Evolutionary conservation across 805 yeast genomes (phyloP).

Genomic region (Jamesozyma lodderae): DNA sequence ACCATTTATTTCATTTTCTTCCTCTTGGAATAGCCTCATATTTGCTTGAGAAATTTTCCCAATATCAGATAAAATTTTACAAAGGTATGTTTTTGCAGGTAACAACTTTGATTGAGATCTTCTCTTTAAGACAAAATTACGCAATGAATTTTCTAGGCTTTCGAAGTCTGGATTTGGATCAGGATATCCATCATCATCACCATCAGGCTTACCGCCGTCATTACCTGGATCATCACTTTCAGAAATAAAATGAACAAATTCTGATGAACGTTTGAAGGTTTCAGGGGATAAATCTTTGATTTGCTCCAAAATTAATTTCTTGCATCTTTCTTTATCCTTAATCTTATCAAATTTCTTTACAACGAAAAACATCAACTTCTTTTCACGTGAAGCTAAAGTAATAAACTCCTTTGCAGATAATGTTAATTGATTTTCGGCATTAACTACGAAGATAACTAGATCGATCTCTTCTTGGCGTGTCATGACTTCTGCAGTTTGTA

Average conservation of each 20-base stretch:
- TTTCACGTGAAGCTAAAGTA: conserved; percentile 81
- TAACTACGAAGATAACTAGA: conserved; percentile 89
- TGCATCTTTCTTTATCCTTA: conserved; percentile 71
- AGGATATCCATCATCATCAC: conserved; percentile 24
- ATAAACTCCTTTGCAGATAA: conserved; percentile 90
- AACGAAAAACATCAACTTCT: conserved; percentile 85
- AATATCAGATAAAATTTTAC: conserved; percentile 62
- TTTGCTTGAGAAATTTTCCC: conserved; percentile 53
- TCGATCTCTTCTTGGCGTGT: conserved; percentile 97
- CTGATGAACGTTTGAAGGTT: conserved; percentile 77
- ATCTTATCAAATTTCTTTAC: conserved; percentile 89
- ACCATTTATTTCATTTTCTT: conserved; percentile 37
- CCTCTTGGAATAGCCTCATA: conserved; percentile 42
- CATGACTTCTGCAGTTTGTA: conserved; percentile 89
- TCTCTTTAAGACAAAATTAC: conserved; percentile 81
- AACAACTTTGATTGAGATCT: conserved; percentile 79
- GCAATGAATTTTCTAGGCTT: conserved; percentile 69
- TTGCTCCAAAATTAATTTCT: conserved; percentile 68
- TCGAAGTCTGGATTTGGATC: conserved; percentile 61
- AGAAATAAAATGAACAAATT: conserved; percentile 84
- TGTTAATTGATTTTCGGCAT: conserved; percentile 93
- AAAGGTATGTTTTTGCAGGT: conserved; percentile 85
- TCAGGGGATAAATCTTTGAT: conserved; percentile 81
- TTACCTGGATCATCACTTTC: conserved; percentile 33
- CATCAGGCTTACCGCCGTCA: conserved; percentile 23